phyloP scores from a whole-genome alignment of 2,329 filamentous ascomycete genomes.

The Colletotrichum euphorbiae region DNA sequence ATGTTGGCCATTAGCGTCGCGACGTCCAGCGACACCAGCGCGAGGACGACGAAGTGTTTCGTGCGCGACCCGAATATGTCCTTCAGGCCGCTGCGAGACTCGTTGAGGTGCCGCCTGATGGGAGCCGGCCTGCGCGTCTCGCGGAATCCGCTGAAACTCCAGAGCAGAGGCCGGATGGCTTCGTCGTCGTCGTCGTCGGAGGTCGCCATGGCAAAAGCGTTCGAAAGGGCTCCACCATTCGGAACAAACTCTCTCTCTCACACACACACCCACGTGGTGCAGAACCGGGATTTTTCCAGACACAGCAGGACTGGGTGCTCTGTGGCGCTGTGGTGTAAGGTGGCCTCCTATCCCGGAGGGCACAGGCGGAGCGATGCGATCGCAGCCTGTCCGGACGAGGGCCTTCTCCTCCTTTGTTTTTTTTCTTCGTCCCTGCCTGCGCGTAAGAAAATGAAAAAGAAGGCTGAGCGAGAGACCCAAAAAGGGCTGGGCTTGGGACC shows the following conservation, averaged over 20 bases:
- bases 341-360: background rate
- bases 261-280: too few species aligned
- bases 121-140: constrained; percentile 33
- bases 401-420: background rate
- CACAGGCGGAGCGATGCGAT: constrained; percentile 1
- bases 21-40: constrained; percentile 59
- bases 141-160: constrained; percentile 37
- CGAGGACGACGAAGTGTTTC: constrained; percentile 60
- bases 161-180: constrained; percentile 30
- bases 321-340: background rate
- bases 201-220: constrained; percentile 23
- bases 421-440: background rate
- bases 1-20: constrained; percentile 59
- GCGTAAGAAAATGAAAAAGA: background rate
- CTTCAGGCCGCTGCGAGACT: constrained; percentile 33
- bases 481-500: constrained; percentile 17
- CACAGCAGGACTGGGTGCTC: background rate
- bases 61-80: constrained; percentile 46
- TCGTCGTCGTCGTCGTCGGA: constrained; percentile 27
- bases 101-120: constrained; percentile 31
- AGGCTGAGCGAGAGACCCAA: constrained; percentile 12
- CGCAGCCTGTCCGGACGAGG: constrained; percentile 23
- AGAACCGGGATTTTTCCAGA: too few species aligned
- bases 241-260: background rate
- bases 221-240: background rate